phyloP scores from a whole-genome alignment of 805 yeast genomes.

The Metschnikowia picachoensis region DNA sequence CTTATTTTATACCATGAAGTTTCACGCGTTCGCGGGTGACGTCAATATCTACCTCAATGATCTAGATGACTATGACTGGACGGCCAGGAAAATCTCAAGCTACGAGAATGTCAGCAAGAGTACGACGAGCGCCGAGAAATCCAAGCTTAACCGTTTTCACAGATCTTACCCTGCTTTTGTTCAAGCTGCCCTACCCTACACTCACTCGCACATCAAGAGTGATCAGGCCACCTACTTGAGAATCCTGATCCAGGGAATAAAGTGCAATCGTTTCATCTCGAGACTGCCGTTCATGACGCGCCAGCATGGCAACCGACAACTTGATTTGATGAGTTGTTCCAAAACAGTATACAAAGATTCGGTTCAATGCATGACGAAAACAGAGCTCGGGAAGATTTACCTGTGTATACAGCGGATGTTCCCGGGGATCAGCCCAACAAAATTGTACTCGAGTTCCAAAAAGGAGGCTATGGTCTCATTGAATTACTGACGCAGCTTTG shows the following conservation, averaged over 20 bases:
- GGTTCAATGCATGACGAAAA: background rate
- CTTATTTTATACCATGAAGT: background rate
- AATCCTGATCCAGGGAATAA: background rate
- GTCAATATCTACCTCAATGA: conserved; percentile 1
- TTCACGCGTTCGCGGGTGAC: conserved; percentile 8
- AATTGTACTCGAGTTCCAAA: background rate
- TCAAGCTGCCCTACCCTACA: background rate
- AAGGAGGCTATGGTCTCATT: background rate
- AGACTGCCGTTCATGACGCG: background rate
- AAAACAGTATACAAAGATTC: background rate
- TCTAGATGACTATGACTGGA: background rate
- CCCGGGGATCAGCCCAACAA: background rate
- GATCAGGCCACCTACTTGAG: conserved; percentile 2
- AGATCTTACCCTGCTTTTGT: background rate
- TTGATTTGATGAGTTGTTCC: background rate
- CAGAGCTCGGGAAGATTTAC: background rate
- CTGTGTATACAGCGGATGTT: background rate
- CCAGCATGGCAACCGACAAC: background rate
- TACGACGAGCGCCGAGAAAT: background rate
- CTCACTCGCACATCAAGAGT: background rate
- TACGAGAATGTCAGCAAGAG: background rate
- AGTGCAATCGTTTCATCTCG: background rate
- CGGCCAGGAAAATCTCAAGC: background rate
- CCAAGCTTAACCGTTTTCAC: background rate
- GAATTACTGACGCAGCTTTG: background rate